phyloP scores from a whole-genome alignment of 345 rosid genomes.

The Populus deltoides region DNA sequence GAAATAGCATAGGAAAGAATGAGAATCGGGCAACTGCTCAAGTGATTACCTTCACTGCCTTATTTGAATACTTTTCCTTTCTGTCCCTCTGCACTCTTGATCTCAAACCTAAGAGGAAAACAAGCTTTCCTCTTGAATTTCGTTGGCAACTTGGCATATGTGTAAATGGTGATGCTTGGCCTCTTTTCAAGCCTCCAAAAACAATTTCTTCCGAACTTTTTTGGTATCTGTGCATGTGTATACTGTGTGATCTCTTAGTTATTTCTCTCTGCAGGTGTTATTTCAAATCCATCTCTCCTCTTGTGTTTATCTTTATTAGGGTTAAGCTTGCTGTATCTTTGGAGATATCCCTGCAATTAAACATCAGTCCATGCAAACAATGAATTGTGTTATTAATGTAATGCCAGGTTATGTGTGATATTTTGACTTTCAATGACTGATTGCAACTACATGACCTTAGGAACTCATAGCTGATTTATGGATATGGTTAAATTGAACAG shows the following conservation, averaged over 20 bases:
- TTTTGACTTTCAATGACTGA: not conserved
- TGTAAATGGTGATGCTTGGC: not conserved
- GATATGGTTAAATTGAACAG: not conserved
- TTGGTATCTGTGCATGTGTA: not conserved
- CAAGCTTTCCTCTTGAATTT: not conserved
- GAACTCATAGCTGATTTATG: not conserved
- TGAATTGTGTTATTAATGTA: not conserved
- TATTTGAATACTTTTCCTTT: not conserved
- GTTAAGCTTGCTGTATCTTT: not conserved
- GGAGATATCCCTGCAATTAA: not conserved
- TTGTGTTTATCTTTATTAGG: not conserved
- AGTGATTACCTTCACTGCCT: not conserved
- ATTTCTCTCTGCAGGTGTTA: not conserved
- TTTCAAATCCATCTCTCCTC: not conserved
- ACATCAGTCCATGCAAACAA: not conserved
- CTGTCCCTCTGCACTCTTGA: not conserved
- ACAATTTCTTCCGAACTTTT: not conserved
- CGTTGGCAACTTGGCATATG: not conserved
- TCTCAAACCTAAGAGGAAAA: not conserved
- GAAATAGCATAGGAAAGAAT: not conserved
- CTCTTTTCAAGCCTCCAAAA: not conserved
- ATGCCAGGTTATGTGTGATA: not conserved
- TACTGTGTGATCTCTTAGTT: not conserved
- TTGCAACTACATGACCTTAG: not conserved
- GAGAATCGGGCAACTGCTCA: not conserved